These are phyloP conservation scores for Ophiocordyceps unilateralis DNA, from an alignment of 2,329 filamentous ascomycete genomes.

Conservation along the genomic window DNA sequence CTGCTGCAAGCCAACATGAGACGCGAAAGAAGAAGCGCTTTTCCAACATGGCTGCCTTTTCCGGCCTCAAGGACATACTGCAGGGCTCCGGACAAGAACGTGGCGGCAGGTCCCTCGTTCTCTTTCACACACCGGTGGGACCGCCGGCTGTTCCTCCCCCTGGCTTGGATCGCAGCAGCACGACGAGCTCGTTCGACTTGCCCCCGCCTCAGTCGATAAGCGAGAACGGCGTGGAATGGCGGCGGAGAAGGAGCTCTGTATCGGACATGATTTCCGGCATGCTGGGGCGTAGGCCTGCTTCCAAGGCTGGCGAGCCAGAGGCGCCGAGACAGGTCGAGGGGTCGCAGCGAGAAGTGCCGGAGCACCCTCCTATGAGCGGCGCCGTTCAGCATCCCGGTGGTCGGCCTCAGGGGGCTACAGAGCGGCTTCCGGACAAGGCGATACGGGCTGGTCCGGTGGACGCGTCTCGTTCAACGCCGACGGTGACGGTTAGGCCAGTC, in stretches of 20 bases:
- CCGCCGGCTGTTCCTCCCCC: constrained; percentile 4
- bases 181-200: constrained; percentile 6
- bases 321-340: neutral
- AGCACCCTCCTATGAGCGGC: neutral
- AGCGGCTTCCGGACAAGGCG: neutral
- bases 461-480: constrained; percentile 4
- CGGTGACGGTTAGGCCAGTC: neutral
- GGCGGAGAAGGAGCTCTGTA: constrained; percentile 12
- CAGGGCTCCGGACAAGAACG: constrained; percentile 6
- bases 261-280: constrained; percentile 13
- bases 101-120: neutral
- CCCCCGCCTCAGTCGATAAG: constrained; percentile 4
- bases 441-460: constrained; percentile 1
- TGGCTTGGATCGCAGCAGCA: constrained; percentile 8
- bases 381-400: neutral
- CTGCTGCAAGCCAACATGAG: neutral
- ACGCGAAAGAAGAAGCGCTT: constrained; percentile 24
- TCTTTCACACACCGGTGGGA: too few species aligned
- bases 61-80: constrained; percentile 15
- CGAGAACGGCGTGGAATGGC: constrained; percentile 6
- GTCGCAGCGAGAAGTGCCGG: neutral
- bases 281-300: constrained; percentile 8
- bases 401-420: neutral
- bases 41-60: constrained; percentile 17
- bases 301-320: constrained; percentile 5